phyloP scores from a whole-genome alignment of 2,329 filamentous ascomycete genomes.

The Nemania sp. region DNA sequence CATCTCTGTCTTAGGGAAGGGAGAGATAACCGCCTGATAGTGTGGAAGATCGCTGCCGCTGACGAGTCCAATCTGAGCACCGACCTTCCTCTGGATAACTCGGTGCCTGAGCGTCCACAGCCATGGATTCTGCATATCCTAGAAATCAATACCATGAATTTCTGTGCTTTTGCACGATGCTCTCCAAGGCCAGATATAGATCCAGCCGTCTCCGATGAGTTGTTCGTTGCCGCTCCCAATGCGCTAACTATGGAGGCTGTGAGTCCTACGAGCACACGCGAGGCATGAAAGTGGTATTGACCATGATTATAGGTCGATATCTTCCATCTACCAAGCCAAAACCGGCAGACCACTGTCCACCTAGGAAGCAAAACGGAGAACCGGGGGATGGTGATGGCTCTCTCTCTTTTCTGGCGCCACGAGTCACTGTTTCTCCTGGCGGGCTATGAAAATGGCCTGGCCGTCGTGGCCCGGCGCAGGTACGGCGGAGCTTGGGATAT shows the following conservation, averaged over 20 bases:
- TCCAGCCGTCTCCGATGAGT: conserved; percentile 40
- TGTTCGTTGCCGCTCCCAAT: conserved; percentile 80
- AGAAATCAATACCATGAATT: conserved; percentile 91
- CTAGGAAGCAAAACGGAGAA: conserved; percentile 48
- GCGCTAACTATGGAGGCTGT: conserved; percentile 72
- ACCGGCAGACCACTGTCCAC: conserved; percentile 61
- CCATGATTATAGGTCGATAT: conserved; percentile 67
- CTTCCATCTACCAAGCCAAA: conserved; percentile 77
- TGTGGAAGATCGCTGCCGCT: conserved; percentile 72
- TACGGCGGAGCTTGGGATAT: conserved; percentile 49
- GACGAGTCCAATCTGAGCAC: conserved; percentile 69
- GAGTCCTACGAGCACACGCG: conserved; percentile 18
- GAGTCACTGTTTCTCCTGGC: conserved; percentile 65
- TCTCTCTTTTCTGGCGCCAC: conserved; percentile 61
- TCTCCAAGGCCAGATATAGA: conserved; percentile 40
- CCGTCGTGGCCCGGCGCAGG: conserved; percentile 63
- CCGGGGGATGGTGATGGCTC: conserved; percentile 86
- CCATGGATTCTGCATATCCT: conserved; percentile 88
- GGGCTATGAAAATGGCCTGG: conserved; percentile 85
- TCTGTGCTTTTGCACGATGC: conserved; percentile 79
- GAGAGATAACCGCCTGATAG: conserved; percentile 80
- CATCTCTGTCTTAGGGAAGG: conserved; percentile 67
- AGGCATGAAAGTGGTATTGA: conserved; percentile 2
- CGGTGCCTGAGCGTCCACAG: conserved; percentile 53
- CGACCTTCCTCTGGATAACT: conserved; percentile 69